These are phyloP conservation scores for sunflower (Helianthus annuus) DNA, from an alignment of 129 eudicot genomes.

Conservation along the genomic window DNA sequence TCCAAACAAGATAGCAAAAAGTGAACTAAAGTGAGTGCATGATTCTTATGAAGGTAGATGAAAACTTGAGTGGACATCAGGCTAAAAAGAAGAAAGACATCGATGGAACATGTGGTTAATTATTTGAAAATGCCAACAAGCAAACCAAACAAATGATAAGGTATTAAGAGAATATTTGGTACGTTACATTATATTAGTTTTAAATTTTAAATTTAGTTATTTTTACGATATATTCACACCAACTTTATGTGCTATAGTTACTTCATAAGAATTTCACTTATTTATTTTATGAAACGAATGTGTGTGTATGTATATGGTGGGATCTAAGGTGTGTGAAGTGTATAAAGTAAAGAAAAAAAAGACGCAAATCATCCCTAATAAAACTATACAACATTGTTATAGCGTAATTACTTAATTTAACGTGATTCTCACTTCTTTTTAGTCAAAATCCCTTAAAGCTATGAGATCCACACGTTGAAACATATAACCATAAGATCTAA, in stretches of 20 bases:
- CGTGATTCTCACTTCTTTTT: no score
- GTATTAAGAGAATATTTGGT: neutral
- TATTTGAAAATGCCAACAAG: slow-evolving; percentile 33
- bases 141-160: slow-evolving; percentile 17
- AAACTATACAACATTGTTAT: no score
- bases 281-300: no score
- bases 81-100: slow-evolving; percentile 20
- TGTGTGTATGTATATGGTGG: no score
- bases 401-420: no score
- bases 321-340: neutral
- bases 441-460: no score
- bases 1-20: slow-evolving; percentile 32
- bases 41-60: slow-evolving; percentile 30
- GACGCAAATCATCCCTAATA: no score
- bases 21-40: slow-evolving; percentile 27
- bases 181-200: neutral
- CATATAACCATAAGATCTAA: no score
- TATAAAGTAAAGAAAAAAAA: neutral
- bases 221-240: neutral
- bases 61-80: slow-evolving; percentile 18
- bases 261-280: no score
- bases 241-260: neutral
- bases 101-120: slow-evolving; percentile 33
- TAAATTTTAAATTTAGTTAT: neutral
- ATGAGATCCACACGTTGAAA: no score